Conservation (phyloP, 805 yeast species). For the Tetrapisispora arboricola region DNA sequence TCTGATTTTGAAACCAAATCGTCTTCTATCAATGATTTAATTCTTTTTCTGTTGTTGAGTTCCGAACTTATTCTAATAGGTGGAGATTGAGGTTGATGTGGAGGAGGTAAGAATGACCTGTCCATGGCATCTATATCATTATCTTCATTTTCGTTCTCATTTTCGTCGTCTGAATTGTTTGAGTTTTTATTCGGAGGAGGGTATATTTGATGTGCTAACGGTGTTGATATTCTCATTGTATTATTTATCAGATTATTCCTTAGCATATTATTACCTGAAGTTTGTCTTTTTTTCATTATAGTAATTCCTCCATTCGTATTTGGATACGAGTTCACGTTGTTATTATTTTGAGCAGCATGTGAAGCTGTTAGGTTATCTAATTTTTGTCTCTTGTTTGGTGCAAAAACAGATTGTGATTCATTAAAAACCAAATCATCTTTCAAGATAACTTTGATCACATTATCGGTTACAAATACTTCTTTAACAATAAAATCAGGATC, state of each 20-base stretch:
- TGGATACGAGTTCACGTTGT: neutral
- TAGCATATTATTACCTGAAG: conserved; percentile 7
- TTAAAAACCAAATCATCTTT: conserved; percentile 31
- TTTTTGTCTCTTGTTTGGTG: conserved; percentile 17
- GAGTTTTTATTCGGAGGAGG: conserved; percentile 20
- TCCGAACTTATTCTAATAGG: conserved; percentile 31
- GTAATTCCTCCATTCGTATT: conserved; percentile 12
- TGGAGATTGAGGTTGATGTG: conserved; percentile 30
- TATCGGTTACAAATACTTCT: conserved; percentile 50
- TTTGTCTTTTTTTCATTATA: conserved; percentile 18
- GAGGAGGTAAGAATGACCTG: conserved; percentile 30
- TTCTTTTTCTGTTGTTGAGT: conserved; percentile 24
- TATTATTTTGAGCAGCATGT: neutral
- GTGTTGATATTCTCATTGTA: conserved; percentile 30
- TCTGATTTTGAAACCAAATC: conserved; percentile 32
- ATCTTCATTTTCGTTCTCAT: conserved; percentile 7
- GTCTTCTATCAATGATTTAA: conserved; percentile 23
- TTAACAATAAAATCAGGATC: conserved; percentile 65
- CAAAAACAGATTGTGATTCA: conserved; percentile 18
- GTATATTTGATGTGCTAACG: conserved; percentile 32
- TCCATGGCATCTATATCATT: conserved; percentile 25
- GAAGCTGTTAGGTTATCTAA: conserved; percentile 13
- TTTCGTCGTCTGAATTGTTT: conserved; percentile 22
- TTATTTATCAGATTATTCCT: conserved; percentile 5
- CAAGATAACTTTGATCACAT: conserved; percentile 38